Evolutionary conservation across 352 stramenopile species (phyloP), one percentile per base, ranked within the genome.

Genomic region (Globisporangium barbulae): DNA sequence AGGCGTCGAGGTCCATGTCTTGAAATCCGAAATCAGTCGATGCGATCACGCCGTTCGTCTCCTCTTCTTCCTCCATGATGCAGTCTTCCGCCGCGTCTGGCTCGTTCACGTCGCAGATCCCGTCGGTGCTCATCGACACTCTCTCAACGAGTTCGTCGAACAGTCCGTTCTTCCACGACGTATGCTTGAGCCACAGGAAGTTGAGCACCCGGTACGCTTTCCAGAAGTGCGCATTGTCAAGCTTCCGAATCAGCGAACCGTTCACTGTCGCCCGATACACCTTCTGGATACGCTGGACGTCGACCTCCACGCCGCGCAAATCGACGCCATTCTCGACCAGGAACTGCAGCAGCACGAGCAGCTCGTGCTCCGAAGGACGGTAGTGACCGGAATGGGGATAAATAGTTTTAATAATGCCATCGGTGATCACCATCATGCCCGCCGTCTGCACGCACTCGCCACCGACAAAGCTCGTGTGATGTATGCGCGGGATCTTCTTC

Each of bases 311-410:
- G 37, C 89, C 81, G 35, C 73, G 79, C 44, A 99, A 67, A 63
- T 98, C 89, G 19, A 99, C 83, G 28, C 93, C 90, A 39, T 90
- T 85, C n/a, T 84, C 77, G 48, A 98, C 79, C 42, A 98, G 76
- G 60, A 98, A 98, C 56, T 91, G 93, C 15, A 99, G 79, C 66
- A 98, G 81, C 67, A 97, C 84, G 49, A 98, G 83, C 61, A 99
- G 81, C 70, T 99, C 92, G 59, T 96, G 89, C 73, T 99, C 96
- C 22, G 89, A 93, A 39, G 97, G 97, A 41, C 97, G 87, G 68
- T 99, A 99, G 72, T 99, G 97, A 65, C 97, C 97, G 22, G 93
- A 98, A 79, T 99, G 97, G n/a, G 97, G 96, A 83, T 98, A 98
- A 67, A 99, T 90, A 76, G 84, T 87, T 59, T 89, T 88, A 71